Conservation (phyloP, 2,329 filamentous ascomycete genomes). For the Triangularia verruculosa region DNA sequence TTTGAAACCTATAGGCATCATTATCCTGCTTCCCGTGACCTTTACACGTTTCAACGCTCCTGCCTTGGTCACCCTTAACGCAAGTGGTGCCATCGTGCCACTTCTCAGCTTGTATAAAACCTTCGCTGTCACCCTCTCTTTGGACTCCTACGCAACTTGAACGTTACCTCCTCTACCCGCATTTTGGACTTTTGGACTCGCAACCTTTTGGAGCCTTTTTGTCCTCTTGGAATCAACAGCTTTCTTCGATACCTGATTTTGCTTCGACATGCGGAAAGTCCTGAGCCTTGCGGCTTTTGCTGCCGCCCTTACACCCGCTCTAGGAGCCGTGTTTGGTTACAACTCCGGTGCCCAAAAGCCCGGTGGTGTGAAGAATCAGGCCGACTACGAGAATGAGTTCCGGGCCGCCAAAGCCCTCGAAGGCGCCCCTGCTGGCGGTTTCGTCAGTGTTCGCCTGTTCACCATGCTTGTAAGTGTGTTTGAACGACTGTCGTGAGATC, state of each 20-base stretch:
- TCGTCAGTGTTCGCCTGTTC: slow-evolving; percentile 70
- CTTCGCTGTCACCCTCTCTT: not conserved
- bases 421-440: slow-evolving; percentile 55
- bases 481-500: not conserved
- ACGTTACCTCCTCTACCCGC: not conserved
- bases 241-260: not conserved
- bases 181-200: slow-evolving; percentile 7
- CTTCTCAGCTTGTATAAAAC: not conserved
- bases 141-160: not conserved
- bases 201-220: slow-evolving; percentile 9
- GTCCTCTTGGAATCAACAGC: not conserved
- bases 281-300: slow-evolving; percentile 35
- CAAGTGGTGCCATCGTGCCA: not conserved
- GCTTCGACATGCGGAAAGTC: slow-evolving; percentile 15
- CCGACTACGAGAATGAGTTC: slow-evolving; percentile 70
- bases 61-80: not conserved
- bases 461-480: slow-evolving; percentile 60
- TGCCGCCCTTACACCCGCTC: slow-evolving; percentile 34
- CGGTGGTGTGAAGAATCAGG: slow-evolving; percentile 58
- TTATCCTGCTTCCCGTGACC: not conserved
- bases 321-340: slow-evolving; percentile 58
- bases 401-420: slow-evolving; percentile 60
- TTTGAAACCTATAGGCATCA: not conserved
- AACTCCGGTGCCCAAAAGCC: slow-evolving; percentile 67
- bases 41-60: not conserved